Evolutionary conservation across 2,329 filamentous ascomycete species (phyloP), one percentile per base, ranked within the genome.

Genomic region (Cordyceps cicadae): DNA sequence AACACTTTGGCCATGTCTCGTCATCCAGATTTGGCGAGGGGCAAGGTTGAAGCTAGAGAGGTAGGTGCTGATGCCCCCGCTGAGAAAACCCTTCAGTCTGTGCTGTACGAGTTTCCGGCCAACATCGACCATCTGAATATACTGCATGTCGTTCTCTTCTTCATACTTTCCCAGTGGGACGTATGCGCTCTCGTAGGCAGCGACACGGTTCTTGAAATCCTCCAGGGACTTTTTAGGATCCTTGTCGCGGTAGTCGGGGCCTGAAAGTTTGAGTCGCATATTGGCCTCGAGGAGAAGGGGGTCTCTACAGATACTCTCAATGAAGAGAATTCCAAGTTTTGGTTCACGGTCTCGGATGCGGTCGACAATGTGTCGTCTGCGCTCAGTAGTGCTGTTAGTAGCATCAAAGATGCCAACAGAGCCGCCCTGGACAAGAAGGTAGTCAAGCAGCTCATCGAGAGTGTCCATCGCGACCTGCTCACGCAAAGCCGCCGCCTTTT

Each of bases 41-140:
- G 93, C 90, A 17, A 99, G 82, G 68, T 99, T 97, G 80, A 99
- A 99, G 67, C 96, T 97, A 51, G 94, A 88, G 11, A 99, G 81
- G 69, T 97, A 99, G 65, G 92, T 96, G 61, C 94, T 92, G 60
- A 96, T 94, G 64, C 94, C 90, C 45, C 89, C 90, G 61, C 92
- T 92, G 54, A 99, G 80, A 73, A 99, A 99, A 6, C 94, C 94
- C 66, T 88, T 88, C 63, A 97, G 86, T 64, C 94, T 89, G 71
- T 96, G 89, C 52, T 93, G 89, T 49, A 97, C 86, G 63, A 97
- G 83, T 74, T 99, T 99, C 63, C 93, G 86, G 48, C 94, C 94
- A 3, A 99, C 94, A 72, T 99, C 94, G 65, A 97, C 90, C 89
- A 97, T 96, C 79, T 91, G 91, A 64, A 99, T 95, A 70, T 96